A percentile compares a stretch with the other conserved stretches of the same genome.
phyloP scores from a whole-genome alignment of 768 basidiomycete species.

The Hydnum rufescens region DNA sequence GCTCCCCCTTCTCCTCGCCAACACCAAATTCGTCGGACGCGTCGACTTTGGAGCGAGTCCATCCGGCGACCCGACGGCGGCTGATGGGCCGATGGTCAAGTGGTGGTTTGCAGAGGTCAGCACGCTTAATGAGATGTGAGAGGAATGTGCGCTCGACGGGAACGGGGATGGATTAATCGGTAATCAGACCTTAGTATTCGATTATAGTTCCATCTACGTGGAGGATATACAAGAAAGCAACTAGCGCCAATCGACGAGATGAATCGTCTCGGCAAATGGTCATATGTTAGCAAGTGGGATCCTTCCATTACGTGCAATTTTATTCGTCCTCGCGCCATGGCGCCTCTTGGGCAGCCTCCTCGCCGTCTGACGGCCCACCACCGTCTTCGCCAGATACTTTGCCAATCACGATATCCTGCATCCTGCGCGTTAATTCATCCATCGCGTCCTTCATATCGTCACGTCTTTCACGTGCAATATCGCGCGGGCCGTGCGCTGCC shows the following conservation, averaged over 20 bases:
- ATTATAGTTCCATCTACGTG: no score
- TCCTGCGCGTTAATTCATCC: neutral
- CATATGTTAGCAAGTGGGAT: no score
- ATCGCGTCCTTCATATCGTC: neutral
- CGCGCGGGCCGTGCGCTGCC: neutral
- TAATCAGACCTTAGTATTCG: no score
- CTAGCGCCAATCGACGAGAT: no score
- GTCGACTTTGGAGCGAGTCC: slow-evolving; percentile 21
- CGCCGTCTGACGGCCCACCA: neutral
- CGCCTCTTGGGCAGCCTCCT: neutral
- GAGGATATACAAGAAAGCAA: no score
- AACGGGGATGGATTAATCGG: no score
- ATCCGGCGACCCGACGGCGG: slow-evolving; percentile 6
- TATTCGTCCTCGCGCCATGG: neutral
- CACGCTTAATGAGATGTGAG: no score
- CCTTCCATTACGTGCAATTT: neutral
- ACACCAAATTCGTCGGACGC: slow-evolving; percentile 27
- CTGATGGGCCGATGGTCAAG: slow-evolving; percentile 12
- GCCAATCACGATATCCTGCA: neutral
- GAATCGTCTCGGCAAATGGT: no score
- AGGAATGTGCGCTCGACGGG: no score
- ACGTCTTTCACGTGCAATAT: neutral
- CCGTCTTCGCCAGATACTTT: neutral
- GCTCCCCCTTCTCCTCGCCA: slow-evolving; percentile 39
- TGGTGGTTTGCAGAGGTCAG: slow-evolving; percentile 26